Conservation (phyloP, 495 filamentous ascomycete species). For the Neurospora intermedia region DNA sequence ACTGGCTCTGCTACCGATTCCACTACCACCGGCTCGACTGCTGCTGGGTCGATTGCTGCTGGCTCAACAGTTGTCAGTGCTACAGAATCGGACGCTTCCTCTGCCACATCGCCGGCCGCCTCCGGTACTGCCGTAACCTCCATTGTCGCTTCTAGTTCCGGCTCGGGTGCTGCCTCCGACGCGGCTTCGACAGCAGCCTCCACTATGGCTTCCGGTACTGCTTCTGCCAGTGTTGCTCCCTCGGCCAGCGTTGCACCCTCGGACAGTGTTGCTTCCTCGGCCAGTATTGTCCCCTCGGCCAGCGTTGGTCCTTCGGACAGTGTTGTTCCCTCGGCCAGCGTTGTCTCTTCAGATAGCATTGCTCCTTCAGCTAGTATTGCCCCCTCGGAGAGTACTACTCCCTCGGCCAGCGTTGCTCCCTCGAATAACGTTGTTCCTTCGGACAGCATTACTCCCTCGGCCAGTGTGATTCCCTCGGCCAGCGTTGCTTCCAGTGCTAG, state of each 20-base stretch:
- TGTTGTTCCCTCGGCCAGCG: accelerated
- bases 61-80: not conserved
- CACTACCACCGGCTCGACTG: not conserved
- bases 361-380: not conserved
- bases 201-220: not conserved
- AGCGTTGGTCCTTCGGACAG: not conserved
- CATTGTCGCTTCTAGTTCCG: not conserved
- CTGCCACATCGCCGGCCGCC: not conserved
- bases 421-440: not conserved
- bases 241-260: not conserved
- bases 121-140: not conserved
- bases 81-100: not conserved
- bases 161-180: not conserved
- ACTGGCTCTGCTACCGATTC: not conserved
- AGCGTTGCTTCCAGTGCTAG: not conserved
- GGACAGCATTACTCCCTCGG: not conserved
- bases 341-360: not conserved
- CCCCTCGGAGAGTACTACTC: no score
- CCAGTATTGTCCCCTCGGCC: not conserved
- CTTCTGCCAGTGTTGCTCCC: not conserved
- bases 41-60: not conserved
- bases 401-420: not conserved
- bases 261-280: not conserved
- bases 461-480: not conserved
- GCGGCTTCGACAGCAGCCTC: not conserved